Evolutionary conservation across 1,139 yeast species (phyloP), one percentile per base, ranked within the genome.

Genomic region (Blastobotrys buckinghamii): DNA sequence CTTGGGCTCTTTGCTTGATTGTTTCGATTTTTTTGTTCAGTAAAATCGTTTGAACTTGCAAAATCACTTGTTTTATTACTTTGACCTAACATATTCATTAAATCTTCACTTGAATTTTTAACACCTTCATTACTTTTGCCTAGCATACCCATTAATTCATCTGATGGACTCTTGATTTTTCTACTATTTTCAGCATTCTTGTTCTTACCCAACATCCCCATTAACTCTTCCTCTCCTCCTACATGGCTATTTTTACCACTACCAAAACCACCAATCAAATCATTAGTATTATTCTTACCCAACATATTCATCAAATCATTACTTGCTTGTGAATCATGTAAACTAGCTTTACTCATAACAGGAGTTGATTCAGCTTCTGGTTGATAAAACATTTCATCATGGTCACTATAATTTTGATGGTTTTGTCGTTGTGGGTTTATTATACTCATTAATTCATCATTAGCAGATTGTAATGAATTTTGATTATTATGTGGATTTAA

Each of bases 201-300:
- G 32, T 26, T 39, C n/a, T n/a, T 17, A 4, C 39, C 32, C 42
- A 44, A 30, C 42, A 38, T 44, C 6, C 39, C 41, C 46, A 43
- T 43, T 26, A 43, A 17, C n/a, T 40, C 35, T 13, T 40, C 33
- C 32, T 22, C 24, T 32, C 4, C 7, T 22, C 24, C 24, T 5
- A 22, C 24, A 22, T 22, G 24, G 7, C 24, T 22, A 22, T n/a
- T n/a, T n/a, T n/a, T n/a, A n/a, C n/a, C n/a, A n/a, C n/a, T n/a
- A n/a, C n/a, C n/a, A n/a, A n/a, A n/a, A n/a, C n/a, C n/a, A n/a
- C n/a, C n/a, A n/a, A n/a, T n/a, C n/a, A n/a, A n/a, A n/a, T n/a
- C n/a, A n/a, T 22, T 22, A 22, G 24, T 22, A 22, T 22, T 22
- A 34, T n/a, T 39, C 4, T n/a, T 17, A 4, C 39, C 32, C 36